Conservation (phyloP, 225 moss, liverwort and hornwort species). For the Takakia lepidozioides region DNA sequence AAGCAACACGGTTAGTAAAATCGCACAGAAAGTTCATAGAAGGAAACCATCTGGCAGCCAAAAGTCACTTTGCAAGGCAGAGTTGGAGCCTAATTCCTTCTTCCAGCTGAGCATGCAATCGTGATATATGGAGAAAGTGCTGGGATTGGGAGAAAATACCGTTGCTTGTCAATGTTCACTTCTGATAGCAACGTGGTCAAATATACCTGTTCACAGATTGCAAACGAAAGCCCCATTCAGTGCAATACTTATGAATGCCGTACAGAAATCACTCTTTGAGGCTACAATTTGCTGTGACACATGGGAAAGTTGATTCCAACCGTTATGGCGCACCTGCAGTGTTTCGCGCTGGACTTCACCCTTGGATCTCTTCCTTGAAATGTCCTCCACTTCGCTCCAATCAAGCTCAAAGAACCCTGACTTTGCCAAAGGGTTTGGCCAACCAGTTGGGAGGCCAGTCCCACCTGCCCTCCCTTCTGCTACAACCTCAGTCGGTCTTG, state of each 20-base stretch:
- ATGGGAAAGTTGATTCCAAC: background rate
- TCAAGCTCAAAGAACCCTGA: constrained; percentile 16
- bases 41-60: background rate
- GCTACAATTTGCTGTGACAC: background rate
- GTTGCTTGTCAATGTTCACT: constrained; percentile 64
- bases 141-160: constrained; percentile 27
- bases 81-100: background rate
- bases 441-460: constrained; percentile 13
- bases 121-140: background rate
- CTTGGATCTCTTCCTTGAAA: constrained; percentile 18
- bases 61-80: background rate
- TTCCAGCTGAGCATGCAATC: too few relatives aligned
- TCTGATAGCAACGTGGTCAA: constrained; percentile 78
- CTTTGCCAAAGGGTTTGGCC: constrained; percentile 20
- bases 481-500: too few relatives aligned
- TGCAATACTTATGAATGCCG: too few relatives aligned
- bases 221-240: background rate
- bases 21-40: background rate
- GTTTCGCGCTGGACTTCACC: constrained; percentile 43
- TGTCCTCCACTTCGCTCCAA: constrained; percentile 25
- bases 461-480: constrained; percentile 15
- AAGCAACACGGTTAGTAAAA: background rate
- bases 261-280: background rate
- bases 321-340: constrained; percentile 51
- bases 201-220: constrained; percentile 52